Percentiles rank a stretch among this genome's conserved stretches.
Evolutionary conservation across 2,329 filamentous ascomycete genomes (phyloP).

Genomic region (Nemania serpens): DNA sequence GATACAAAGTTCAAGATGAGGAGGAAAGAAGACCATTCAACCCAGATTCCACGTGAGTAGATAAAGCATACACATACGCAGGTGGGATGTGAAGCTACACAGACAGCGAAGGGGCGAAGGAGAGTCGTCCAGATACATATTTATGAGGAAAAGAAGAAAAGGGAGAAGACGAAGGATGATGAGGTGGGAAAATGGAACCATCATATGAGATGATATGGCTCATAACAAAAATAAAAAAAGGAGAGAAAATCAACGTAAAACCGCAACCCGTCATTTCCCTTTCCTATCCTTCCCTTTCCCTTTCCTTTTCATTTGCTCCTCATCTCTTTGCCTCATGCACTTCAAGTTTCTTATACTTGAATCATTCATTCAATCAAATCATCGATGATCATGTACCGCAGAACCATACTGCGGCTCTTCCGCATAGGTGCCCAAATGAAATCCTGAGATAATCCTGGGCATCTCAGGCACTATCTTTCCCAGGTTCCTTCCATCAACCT

Average conservation of each 20-base stretch:
- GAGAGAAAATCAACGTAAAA: conserved; percentile 8
- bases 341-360: conserved; percentile 11
- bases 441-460: background rate
- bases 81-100: conserved; percentile 6
- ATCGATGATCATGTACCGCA: conserved; percentile 7
- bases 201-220: background rate
- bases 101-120: background rate
- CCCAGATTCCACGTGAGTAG: no score
- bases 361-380: conserved; percentile 17
- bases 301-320: conserved; percentile 19
- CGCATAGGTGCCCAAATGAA: background rate
- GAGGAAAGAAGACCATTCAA: no score
- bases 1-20: no score
- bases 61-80: background rate
- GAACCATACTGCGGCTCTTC: background rate
- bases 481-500: conserved; percentile 12
- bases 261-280: conserved; percentile 3
- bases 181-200: conserved; percentile 4
- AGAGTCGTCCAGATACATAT: conserved; percentile 10
- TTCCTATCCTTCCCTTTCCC: conserved; percentile 13
- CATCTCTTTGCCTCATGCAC: conserved; percentile 16
- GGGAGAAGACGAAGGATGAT: background rate
- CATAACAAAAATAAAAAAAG: background rate
- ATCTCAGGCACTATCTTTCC: conserved; percentile 9
- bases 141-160: background rate